Evolutionary conservation across 75 land plant genomes (phyloP).

Genomic region (Sequoia sempervirens): DNA sequence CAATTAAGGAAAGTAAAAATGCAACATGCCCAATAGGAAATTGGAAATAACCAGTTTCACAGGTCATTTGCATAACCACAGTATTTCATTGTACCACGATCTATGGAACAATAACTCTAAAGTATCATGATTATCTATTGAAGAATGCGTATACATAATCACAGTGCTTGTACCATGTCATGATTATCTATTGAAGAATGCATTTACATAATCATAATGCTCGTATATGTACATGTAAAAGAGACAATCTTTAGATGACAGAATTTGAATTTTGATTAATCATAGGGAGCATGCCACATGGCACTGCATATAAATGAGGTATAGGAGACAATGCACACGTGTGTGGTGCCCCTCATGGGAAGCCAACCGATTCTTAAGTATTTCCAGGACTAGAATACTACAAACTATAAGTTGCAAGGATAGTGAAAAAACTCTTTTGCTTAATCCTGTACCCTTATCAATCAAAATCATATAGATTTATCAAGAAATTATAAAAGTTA

Average conservation of each 20-base stretch:
- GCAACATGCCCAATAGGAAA: background rate
- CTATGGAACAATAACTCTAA: background rate
- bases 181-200: too few relatives aligned
- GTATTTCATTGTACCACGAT: background rate
- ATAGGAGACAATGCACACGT: background rate
- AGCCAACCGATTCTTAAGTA: background rate
- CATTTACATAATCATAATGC: too few relatives aligned
- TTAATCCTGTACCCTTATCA: background rate
- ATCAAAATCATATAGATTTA: background rate
- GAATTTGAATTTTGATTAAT: background rate
- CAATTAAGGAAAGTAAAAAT: background rate
- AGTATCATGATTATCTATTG: too few relatives aligned
- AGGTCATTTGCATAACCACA: background rate
- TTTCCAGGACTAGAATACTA: background rate
- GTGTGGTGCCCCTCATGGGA: background rate
- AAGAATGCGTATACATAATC: too few relatives aligned
- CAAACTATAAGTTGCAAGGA: background rate
- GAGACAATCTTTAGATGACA: background rate
- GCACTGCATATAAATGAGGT: background rate
- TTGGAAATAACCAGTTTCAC: background rate
- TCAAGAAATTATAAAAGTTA: background rate
- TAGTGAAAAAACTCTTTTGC: background rate
- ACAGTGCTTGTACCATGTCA: background rate
- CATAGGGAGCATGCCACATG: background rate
- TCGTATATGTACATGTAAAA: background rate